These are phyloP conservation scores for Penium margaritaceum DNA, from an alignment of 139 green algal species.

Conservation along the genomic window DNA sequence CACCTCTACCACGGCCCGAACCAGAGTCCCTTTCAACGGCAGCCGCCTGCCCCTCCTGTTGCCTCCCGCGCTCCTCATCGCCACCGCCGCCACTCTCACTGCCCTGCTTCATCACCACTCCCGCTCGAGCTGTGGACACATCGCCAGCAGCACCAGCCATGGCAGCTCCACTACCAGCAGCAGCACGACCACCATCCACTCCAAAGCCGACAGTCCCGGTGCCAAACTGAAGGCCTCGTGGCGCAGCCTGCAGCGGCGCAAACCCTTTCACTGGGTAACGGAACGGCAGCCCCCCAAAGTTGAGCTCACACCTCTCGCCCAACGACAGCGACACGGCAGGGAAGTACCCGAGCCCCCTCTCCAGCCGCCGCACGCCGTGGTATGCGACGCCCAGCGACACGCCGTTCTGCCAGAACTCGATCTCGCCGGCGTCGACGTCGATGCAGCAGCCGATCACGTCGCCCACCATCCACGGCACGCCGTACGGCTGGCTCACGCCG, in stretches of 20 bases:
- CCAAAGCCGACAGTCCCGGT: background rate
- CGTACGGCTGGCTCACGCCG: constrained; percentile 65
- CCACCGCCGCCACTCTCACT: background rate
- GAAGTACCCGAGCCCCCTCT: constrained; percentile 68
- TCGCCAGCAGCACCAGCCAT: background rate
- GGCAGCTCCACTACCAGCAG: background rate
- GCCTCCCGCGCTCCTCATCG: background rate
- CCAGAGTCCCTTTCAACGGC: background rate
- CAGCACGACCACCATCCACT: background rate
- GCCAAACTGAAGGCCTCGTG: background rate
- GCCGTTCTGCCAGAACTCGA: constrained; percentile 79
- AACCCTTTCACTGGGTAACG: constrained; percentile 65
- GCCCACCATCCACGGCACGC: constrained; percentile 61
- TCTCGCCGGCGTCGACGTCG: constrained; percentile 69
- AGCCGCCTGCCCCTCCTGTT: background rate
- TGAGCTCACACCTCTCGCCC: constrained; percentile 68
- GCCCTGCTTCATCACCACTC: background rate
- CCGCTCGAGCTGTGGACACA: background rate
- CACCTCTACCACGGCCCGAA: background rate
- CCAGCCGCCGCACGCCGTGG: constrained; percentile 48
- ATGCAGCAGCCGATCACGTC: constrained; percentile 81
- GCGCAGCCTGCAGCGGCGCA: constrained; percentile 58
- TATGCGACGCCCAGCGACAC: constrained; percentile 71
- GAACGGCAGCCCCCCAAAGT: constrained; percentile 73
- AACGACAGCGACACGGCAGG: constrained; percentile 71